Evolutionary conservation across 2,329 filamentous ascomycete species (phyloP), one percentile per base, ranked within the genome.

Genomic region (Cercospora zeina): DNA sequence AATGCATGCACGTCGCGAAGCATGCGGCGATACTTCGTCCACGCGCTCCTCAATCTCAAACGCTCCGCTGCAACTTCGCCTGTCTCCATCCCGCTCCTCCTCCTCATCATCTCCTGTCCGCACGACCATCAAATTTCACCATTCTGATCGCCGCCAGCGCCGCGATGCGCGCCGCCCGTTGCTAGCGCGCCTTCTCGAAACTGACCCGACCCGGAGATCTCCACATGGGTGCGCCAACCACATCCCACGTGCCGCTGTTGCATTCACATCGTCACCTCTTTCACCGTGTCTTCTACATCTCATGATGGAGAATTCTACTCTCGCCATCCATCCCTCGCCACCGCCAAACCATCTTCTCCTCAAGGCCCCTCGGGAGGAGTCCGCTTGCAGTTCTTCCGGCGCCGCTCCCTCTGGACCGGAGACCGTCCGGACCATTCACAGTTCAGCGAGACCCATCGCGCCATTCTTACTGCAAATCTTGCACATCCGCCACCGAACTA

Each of bases 81-180:
- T 31, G 16, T 14, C 19, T 42, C 21, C n/a, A 55, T 13, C 45
- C 5, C 37, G 16, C 16, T 14, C 39, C 7, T 45, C 39, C 39
- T 45, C 19, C 13, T 14, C 34, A 14, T 37, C 34, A 16, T 27
- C 42, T 47, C 42, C 42, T 47, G 42, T 47, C 42, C 21, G 24
- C 31, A 54, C 51, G 47, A 54, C 49, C 49, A 59, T 36, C 58
- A 54, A 59, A 42, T 54, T 49, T 58, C 37, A 45, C 37, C 37
- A 34, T 9, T 42, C 24, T 53, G 58, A 59, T 59, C 58, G 58
- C 13, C 50, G 37, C 58, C 58, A 59, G 58, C 58, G 54, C 45
- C 36, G 34, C 24, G 54, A 56, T 42, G 36, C 34, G 19, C 34
- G 36, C 34, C 37, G 54, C 19, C 54, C 34, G 54, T 31, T 31